Percentiles rank a stretch among this genome's conserved stretches.
phyloP scores from a whole-genome alignment of 164 flowering plant genomes.

The Chimonanthus salicifolius region DNA sequence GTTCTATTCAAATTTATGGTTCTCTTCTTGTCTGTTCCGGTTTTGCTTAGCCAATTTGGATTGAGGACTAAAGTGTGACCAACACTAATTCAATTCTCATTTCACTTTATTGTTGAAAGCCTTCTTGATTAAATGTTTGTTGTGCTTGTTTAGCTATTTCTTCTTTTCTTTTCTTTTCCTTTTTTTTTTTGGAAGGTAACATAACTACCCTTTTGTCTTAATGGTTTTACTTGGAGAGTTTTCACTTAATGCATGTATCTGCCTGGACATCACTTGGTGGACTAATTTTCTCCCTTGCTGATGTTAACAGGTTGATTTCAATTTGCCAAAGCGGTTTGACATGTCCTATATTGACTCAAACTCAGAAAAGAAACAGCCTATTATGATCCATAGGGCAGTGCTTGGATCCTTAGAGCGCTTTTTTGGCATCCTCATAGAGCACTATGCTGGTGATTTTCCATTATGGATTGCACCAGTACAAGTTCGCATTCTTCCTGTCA shows the following conservation, averaged over 20 bases:
- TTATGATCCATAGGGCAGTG: constrained; percentile 96
- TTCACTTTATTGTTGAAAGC: not conserved
- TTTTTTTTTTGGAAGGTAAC: not conserved
- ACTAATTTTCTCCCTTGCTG: not conserved
- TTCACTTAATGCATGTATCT: not conserved
- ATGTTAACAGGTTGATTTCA: constrained; percentile 78
- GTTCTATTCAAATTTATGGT: not conserved
- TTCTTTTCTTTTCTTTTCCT: too few relatives aligned
- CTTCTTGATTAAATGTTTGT: not conserved
- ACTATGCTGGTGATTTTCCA: constrained; percentile 95
- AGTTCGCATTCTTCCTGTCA: constrained; percentile 81
- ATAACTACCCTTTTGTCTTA: too few relatives aligned
- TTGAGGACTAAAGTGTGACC: not conserved
- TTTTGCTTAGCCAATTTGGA: not conserved
- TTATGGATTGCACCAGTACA: constrained; percentile 95
- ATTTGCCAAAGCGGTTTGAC: constrained; percentile 89
- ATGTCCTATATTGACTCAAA: constrained; percentile 79
- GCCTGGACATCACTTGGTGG: not conserved
- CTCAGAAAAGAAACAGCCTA: constrained; percentile 76
- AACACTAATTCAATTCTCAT: not conserved
- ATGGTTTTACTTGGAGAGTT: too few relatives aligned
- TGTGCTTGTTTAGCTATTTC: not conserved
- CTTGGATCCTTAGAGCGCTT: constrained; percentile 95
- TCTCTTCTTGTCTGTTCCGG: not conserved
- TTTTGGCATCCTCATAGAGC: constrained; percentile 92